Percentiles rank a stretch among this genome's conserved stretches.
These are phyloP conservation scores for Lentithecium fluviatile DNA, from an alignment of 495 filamentous ascomycete species.

Conservation along the genomic window DNA sequence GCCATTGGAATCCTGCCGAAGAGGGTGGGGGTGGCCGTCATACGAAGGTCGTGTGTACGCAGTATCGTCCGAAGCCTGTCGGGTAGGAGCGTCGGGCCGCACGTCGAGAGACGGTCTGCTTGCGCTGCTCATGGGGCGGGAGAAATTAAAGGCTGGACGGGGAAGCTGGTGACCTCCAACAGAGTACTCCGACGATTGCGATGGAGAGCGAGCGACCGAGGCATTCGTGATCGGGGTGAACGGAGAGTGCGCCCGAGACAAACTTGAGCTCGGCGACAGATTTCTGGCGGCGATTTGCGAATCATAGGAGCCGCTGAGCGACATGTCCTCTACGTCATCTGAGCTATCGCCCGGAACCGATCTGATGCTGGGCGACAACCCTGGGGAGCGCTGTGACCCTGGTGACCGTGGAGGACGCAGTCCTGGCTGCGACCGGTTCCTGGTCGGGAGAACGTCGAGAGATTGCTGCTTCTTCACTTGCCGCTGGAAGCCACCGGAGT, in stretches of 20 bases:
- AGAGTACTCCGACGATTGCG: slow-evolving; percentile 74
- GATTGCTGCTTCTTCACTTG: slow-evolving; percentile 37
- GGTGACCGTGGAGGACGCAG: slow-evolving; percentile 61
- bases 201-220: slow-evolving; percentile 68
- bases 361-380: slow-evolving; percentile 57
- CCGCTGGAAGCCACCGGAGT: slow-evolving; percentile 41
- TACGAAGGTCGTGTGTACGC: slow-evolving; percentile 51
- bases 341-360: slow-evolving; percentile 60
- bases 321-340: slow-evolving; percentile 52
- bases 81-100: slow-evolving; percentile 59
- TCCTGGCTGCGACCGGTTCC: slow-evolving; percentile 47
- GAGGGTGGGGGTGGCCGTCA: slow-evolving; percentile 45
- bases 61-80: slow-evolving; percentile 61
- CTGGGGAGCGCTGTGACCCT: slow-evolving; percentile 38
- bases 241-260: slow-evolving; percentile 62
- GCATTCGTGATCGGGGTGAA: slow-evolving; percentile 57
- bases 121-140: slow-evolving; percentile 78
- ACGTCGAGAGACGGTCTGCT: slow-evolving; percentile 38
- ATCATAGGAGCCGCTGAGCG: slow-evolving; percentile 36
- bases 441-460: slow-evolving; percentile 49
- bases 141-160: slow-evolving; percentile 87
- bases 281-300: slow-evolving; percentile 37
- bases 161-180: slow-evolving; percentile 59
- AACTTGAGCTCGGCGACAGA: slow-evolving; percentile 46
- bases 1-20: slow-evolving; percentile 46